These are phyloP conservation scores for Lecanicillium sp. DNA, from an alignment of 2,329 filamentous ascomycete genomes.

Conservation along the genomic window DNA sequence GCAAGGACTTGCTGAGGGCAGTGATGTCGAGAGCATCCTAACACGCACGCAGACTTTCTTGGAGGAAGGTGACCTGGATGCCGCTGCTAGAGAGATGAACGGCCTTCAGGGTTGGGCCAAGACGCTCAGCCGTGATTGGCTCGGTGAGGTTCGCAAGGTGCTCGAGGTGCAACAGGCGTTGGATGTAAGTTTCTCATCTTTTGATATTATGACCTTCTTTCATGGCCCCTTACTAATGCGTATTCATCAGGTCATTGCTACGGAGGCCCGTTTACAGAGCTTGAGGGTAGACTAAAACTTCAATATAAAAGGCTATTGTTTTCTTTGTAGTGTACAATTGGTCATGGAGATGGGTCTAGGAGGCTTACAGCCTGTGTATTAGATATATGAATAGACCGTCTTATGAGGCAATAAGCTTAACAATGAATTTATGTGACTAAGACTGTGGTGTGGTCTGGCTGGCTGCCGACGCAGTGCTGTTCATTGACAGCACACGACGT, in stretches of 20 bases:
- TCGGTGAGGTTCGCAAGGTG: conserved; percentile 82
- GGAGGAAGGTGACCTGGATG: conserved; percentile 89
- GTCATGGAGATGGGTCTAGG: conserved; percentile 16
- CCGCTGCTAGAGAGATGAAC: conserved; percentile 92
- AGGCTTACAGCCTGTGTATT: conserved; percentile 23
- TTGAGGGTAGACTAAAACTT: conserved; percentile 64
- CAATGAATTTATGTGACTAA: background rate
- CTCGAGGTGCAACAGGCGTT: conserved; percentile 93
- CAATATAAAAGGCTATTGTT: conserved; percentile 12
- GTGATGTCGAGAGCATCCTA: conserved; percentile 90
- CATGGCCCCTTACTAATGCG: background rate
- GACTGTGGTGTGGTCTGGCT: no score
- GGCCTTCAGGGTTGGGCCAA: conserved; percentile 88
- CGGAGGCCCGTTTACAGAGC: conserved; percentile 83
- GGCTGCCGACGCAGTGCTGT: no score
- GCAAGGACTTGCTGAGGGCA: conserved; percentile 70
- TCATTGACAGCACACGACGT: no score
- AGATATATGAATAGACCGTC: conserved; percentile 24
- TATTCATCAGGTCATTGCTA: conserved; percentile 65
- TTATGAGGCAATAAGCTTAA: background rate
- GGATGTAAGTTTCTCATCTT: conserved; percentile 58
- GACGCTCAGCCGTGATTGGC: conserved; percentile 89
- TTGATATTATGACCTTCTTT: conserved; percentile 1
- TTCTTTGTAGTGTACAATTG: conserved; percentile 30
- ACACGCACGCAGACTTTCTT: conserved; percentile 82